phyloP scores from a whole-genome alignment of 306 rosid genomes.

The Casuarina equisetifolia region DNA sequence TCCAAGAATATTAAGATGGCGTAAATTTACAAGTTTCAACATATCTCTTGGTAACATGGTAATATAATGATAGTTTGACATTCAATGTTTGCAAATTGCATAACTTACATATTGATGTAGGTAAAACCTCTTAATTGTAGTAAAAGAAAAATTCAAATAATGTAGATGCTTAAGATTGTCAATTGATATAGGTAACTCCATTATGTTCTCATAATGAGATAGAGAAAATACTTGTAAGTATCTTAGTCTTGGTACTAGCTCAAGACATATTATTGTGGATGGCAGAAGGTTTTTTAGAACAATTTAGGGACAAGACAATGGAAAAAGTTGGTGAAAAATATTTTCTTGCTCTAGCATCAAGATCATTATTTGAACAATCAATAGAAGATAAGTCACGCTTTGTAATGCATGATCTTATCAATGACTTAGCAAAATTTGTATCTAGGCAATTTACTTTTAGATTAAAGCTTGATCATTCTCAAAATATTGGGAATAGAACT shows the following conservation, averaged over 20 bases:
- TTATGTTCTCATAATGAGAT: not conserved
- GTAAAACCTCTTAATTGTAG: not conserved
- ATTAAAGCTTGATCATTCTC: not conserved
- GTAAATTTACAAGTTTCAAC: constrained; percentile 20
- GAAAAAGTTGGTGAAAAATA: constrained; percentile 17
- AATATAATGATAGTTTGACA: fast-evolving
- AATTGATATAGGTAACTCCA: not conserved
- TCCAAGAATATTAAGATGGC: not conserved
- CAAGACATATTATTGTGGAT: not conserved
- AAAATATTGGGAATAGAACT: not conserved
- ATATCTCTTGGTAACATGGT: constrained; percentile 18
- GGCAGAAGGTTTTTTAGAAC: constrained; percentile 18
- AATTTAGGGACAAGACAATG: not conserved
- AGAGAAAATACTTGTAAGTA: constrained; percentile 6
- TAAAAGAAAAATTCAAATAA: constrained; percentile 15
- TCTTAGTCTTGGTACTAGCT: not conserved
- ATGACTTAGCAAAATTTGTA: constrained; percentile 18
- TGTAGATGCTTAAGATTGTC: not conserved
- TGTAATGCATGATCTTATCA: constrained; percentile 17
- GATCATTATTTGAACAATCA: constrained; percentile 18
- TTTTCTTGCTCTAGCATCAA: constrained; percentile 1
- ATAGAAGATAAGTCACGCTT: not conserved
- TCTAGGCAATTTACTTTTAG: not conserved
- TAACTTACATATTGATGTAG: constrained; percentile 4
- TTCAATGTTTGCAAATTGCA: constrained; percentile 20